Evolutionary conservation across 805 yeast genomes (phyloP), one percentile per base, ranked within the genome.

Genomic region (Saturnispora diversa): DNA sequence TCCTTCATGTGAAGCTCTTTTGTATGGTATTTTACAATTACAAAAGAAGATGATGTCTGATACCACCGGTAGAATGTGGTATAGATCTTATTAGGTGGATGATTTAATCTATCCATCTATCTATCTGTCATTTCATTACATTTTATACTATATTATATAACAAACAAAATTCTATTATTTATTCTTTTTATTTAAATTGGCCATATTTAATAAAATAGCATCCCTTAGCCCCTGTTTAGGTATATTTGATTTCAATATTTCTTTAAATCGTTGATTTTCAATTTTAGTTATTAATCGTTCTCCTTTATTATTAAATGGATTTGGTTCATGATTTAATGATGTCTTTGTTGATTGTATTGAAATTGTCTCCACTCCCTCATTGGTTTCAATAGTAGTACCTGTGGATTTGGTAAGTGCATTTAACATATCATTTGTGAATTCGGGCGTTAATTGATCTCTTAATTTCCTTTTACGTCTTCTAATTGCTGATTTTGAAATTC

Each of bases 11-110:
- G 95, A 84, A 66, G 94, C 94, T 2, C 77, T 84, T 63, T 75
- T 84, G 87, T 84, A 84, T 60, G 95, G 95, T 44, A 80, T 84
- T 25, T 81, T 84, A 72, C 88, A 82, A 66, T 69, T 84, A 52
- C 94, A 85, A 64, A 82, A 82, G 77, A 85, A 84, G 72, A 84
- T 84, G 87, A 75, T 84, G 74, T 74, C 74, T 58, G 79, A 82
- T 47, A 78, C 80, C 62, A 75, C 80, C 51, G 82, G 88, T 44
- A 72, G 94, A 62, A 72, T 85, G 72, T 84, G 94, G 94, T 84
- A 84, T 69, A 75, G 94, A 66, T 54, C 65, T 19, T 62, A 62
- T 42, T 62, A 45, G n/a, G n/a, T n/a, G n/a, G n/a, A 44, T 17
- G 21, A 8, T 36, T 6, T 35, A 27, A 32, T 23, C 21, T 33